Evolutionary conservation across 1,284 basidiomycete genomes (phyloP), one percentile per base, ranked within the genome.

Genomic region (Singerocomus inundabilis): DNA sequence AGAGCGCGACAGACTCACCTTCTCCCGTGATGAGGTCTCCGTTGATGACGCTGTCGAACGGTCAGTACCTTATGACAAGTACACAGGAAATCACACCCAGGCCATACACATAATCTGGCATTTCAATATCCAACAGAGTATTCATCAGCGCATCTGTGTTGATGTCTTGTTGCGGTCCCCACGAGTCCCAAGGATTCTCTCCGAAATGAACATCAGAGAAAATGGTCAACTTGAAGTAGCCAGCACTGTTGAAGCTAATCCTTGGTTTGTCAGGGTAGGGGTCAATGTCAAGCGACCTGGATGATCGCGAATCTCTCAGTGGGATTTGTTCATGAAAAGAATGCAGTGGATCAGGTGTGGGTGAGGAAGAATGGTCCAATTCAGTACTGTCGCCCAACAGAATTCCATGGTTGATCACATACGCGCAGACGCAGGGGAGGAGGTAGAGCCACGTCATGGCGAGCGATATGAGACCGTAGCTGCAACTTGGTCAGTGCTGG

Each of bases 191-290:
- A 7, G 82, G 81, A 57, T 85, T 83, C 63, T 85, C 84, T 21
- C 84, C 84, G 52, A 75, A 85, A 58, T 86, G 84, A 29, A 85
- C 61, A 57, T 86, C 84, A 4, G 82, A 84, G 61, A 86, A 84
- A 5, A 87, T 73, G 13, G 80, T 84, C 39, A 87, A 59, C 62
- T 84, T 85, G 72, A 86, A 84, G 1, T 78, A 79, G 1, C 79
- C 80, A 58, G 84, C 75, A 0, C 57, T 15, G 10, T 69, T 68
- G 61, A 82, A 82, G 5, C 64, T 66, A 4, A 82, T 54, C 8
- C 72, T 72, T 6, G 73, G 73, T 51, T 82, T 82, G 41, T 63
- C 55, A 0, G 76, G 72, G 56, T 81, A 82, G 5, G 79, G 79
- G 44, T 81, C 54, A 8, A 69, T 45, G 28, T 44, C 34, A n/a